Conservation (phyloP, 805 yeast genomes). For the Candida sakaeoensis region DNA sequence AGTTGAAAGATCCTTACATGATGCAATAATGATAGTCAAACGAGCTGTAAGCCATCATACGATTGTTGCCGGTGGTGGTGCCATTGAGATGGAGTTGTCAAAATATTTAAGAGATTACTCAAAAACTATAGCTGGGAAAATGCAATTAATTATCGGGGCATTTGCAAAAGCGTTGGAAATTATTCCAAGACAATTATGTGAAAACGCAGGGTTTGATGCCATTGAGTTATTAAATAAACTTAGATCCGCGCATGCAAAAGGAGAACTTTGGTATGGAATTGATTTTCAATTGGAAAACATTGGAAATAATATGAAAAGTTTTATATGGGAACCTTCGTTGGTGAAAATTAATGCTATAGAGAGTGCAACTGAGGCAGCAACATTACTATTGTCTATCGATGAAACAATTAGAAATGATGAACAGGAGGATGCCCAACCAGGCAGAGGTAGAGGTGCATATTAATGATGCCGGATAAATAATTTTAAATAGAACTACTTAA, state of each 20-base stretch:
- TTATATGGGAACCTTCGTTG: constrained; percentile 97
- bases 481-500: too few relatives aligned
- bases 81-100: constrained; percentile 95
- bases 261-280: constrained; percentile 88
- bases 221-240: constrained; percentile 88
- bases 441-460: constrained; percentile 68
- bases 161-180: constrained; percentile 94
- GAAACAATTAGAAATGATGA: constrained; percentile 83
- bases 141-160: constrained; percentile 87
- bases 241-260: constrained; percentile 92
- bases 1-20: constrained; percentile 95
- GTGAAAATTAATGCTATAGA: constrained; percentile 91
- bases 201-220: constrained; percentile 98
- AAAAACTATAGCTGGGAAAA: constrained; percentile 88
- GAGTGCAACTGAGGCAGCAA: constrained; percentile 96
- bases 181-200: constrained; percentile 96
- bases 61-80: constrained; percentile 99
- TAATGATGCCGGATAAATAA: constrained; percentile 12
- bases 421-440: constrained; percentile 40
- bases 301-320: constrained; percentile 77
- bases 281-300: constrained; percentile 83
- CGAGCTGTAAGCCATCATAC: constrained; percentile 83
- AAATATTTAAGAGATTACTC: constrained; percentile 83
- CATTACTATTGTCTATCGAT: constrained; percentile 88
- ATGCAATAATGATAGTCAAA: constrained; percentile 97